These are phyloP conservation scores for Spiraea crenata DNA, from an alignment of 331 rosid species.

Conservation along the genomic window DNA sequence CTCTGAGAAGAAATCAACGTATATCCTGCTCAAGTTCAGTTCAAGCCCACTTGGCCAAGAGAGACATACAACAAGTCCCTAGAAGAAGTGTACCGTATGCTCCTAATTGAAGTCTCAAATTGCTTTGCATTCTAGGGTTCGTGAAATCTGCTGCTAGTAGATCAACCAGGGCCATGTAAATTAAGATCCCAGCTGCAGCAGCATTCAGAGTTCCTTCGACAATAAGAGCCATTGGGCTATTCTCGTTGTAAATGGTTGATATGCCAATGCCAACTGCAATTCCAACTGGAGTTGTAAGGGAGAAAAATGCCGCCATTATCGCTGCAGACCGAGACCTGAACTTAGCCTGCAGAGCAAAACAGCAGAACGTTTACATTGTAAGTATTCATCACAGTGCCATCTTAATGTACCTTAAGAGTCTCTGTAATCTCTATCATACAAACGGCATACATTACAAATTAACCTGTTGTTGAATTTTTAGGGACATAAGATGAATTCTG, in stretches of 20 bases:
- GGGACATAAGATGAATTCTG: not conserved
- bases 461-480: too few relatives aligned
- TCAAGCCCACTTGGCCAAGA: slow-evolving; percentile 65
- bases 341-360: slow-evolving; percentile 14
- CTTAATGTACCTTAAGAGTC: too few relatives aligned
- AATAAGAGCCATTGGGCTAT: slow-evolving; percentile 48
- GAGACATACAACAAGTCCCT: slow-evolving; percentile 68
- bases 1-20: not conserved
- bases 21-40: not conserved
- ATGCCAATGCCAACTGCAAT: slow-evolving; percentile 60
- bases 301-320: slow-evolving; percentile 62
- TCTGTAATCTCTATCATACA: too few relatives aligned
- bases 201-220: slow-evolving; percentile 57
- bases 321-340: slow-evolving; percentile 39
- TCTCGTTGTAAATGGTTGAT: slow-evolving; percentile 44
- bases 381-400: not conserved
- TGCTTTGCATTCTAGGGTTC: slow-evolving; percentile 56
- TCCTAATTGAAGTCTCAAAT: slow-evolving; percentile 39
- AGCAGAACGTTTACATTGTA: not conserved
- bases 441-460: too few relatives aligned
- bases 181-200: slow-evolving; percentile 68
- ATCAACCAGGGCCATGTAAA: slow-evolving; percentile 80
- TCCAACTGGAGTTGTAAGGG: slow-evolving; percentile 69
- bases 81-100: slow-evolving; percentile 63
- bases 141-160: slow-evolving; percentile 73